phyloP scores from a whole-genome alignment of 441 rosid species.

The Adansonia madagascariensis region DNA sequence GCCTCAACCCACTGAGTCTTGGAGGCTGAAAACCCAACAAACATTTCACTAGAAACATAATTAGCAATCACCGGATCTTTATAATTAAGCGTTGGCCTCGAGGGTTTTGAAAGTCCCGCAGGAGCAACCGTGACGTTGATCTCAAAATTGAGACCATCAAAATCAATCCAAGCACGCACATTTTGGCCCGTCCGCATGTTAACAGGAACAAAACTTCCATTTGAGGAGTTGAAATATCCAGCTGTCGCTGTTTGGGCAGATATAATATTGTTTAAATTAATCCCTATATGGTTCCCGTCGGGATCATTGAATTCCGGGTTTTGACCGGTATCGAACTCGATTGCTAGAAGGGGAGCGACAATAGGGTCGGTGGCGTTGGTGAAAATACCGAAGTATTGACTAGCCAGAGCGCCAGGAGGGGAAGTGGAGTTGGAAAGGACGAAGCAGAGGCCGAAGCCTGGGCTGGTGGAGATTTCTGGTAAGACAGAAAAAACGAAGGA shows the following conservation, averaged over 20 bases:
- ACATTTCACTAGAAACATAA: conserved; percentile 69
- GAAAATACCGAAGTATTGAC: conserved; percentile 82
- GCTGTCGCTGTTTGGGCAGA: conserved; percentile 46
- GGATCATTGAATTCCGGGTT: conserved; percentile 69
- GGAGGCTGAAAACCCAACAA: conserved; percentile 62
- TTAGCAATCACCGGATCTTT: conserved; percentile 59
- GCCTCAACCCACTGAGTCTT: conserved; percentile 58
- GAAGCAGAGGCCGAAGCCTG: conserved; percentile 83
- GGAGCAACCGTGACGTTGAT: conserved; percentile 79
- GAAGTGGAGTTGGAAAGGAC: conserved; percentile 74
- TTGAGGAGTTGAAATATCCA: conserved; percentile 58
- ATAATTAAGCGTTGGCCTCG: conserved; percentile 57
- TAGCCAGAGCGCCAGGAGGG: conserved; percentile 64
- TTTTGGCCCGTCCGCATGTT: conserved; percentile 72
- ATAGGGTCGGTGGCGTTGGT: conserved; percentile 39
- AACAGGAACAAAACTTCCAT: conserved; percentile 53
- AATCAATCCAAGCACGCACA: conserved; percentile 82
- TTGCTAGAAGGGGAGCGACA: conserved; percentile 67
- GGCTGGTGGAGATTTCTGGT: conserved; percentile 67
- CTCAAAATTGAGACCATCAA: conserved; percentile 58
- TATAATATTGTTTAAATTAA: conserved; percentile 61
- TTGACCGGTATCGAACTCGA: conserved; percentile 76
- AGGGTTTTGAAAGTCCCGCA: conserved; percentile 57
- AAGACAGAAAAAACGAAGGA: conserved; percentile 75
- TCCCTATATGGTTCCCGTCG: conserved; percentile 69